Evolutionary conservation across 805 yeast species (phyloP).

Genomic region (Lachancea nothofagi): DNA sequence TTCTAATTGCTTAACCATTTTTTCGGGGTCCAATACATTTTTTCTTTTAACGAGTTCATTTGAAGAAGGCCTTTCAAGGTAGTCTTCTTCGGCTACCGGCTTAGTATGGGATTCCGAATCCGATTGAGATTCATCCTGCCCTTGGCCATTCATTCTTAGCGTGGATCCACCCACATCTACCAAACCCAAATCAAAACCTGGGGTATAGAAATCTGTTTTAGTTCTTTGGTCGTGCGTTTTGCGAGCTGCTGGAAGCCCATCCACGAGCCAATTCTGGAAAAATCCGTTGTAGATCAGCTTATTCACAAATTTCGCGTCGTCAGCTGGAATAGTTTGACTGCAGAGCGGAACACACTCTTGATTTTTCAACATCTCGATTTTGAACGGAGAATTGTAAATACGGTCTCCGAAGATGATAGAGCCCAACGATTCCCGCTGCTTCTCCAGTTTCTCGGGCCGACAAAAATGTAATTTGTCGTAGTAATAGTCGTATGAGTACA

Average conservation of each 20-base stretch:
- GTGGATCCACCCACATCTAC: constrained; percentile 41
- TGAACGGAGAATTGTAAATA: constrained; percentile 87
- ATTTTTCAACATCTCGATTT: constrained; percentile 70
- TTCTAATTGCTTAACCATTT: constrained; percentile 23
- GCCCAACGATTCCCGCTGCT: constrained; percentile 86
- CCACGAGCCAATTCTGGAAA: constrained; percentile 86
- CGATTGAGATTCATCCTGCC: constrained; percentile 11
- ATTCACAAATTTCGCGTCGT: constrained; percentile 71
- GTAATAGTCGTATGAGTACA: constrained; percentile 79
- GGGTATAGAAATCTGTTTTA: constrained; percentile 57
- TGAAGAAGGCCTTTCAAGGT: constrained; percentile 1
- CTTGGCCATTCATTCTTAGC: constrained; percentile 7
- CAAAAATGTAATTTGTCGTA: constrained; percentile 82
- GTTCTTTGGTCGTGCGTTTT: constrained; percentile 52
- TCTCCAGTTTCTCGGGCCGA: constrained; percentile 46
- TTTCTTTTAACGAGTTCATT: constrained; percentile 3
- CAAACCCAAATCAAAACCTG: constrained; percentile 76
- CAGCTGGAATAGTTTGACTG: constrained; percentile 46
- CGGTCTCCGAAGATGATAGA: constrained; percentile 93
- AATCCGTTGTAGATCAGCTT: constrained; percentile 77
- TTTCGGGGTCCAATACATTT: constrained; percentile 1
- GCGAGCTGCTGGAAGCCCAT: constrained; percentile 90
- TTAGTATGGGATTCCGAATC: constrained; percentile 15
- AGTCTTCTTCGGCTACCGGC: constrained; percentile 6
- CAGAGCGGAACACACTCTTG: constrained; percentile 68